These are phyloP conservation scores for Neopestalotiopsis clavispora DNA, from an alignment of 2,329 filamentous ascomycete genomes.

Conservation along the genomic window DNA sequence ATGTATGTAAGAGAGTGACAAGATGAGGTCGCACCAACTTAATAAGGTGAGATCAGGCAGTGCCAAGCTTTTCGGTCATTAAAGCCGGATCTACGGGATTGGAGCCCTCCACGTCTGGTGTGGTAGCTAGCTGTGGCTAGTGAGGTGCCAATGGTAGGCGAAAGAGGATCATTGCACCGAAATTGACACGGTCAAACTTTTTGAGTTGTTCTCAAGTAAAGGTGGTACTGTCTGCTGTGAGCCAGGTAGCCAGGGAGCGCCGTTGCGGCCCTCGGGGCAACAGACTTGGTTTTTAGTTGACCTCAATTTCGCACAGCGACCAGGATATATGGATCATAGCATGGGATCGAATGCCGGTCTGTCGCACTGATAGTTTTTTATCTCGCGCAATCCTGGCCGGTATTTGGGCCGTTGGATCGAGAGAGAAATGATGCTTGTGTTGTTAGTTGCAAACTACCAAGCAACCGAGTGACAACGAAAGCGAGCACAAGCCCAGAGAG, in stretches of 20 bases:
- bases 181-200: slow-evolving; percentile 11
- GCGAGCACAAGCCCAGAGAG: not conserved
- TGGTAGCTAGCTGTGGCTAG: slow-evolving; percentile 7
- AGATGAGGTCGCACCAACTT: slow-evolving; percentile 14
- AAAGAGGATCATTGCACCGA: slow-evolving; percentile 13
- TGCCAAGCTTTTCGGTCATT: slow-evolving; percentile 14
- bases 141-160: not conserved
- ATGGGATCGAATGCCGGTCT: not conserved
- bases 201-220: not conserved
- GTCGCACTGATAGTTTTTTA: not conserved
- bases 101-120: slow-evolving; percentile 5
- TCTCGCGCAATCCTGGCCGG: not conserved
- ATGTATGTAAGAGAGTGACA: slow-evolving; percentile 9
- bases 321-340: not conserved
- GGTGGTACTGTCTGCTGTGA: not conserved
- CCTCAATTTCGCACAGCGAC: not conserved
- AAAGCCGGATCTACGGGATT: slow-evolving; percentile 14
- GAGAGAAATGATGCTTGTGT: not conserved
- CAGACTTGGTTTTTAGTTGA: not conserved
- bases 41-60: slow-evolving; percentile 8
- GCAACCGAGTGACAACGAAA: not conserved
- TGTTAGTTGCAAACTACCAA: not conserved
- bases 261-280: not conserved
- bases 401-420: not conserved
- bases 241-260: not conserved